Base-by-base conservation (phyloP, 2,329 filamentous ascomycete genomes). In the Akanthomyces dipterigenus region DNA sequence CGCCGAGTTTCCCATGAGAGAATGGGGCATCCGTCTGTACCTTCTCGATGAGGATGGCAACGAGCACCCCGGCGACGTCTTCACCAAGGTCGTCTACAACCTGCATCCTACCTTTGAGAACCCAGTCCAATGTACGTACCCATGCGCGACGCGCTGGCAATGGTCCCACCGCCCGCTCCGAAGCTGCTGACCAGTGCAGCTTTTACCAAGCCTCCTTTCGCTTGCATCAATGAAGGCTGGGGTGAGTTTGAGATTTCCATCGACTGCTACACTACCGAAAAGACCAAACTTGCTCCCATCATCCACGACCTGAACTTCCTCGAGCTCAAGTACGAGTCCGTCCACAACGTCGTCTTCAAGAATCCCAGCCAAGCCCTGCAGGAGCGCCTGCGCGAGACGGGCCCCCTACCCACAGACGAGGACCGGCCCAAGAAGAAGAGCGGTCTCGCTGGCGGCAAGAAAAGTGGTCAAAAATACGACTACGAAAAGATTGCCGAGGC, bases 171-270 rank as follows among this genome's bases (percentile, higher is more conserved):
- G 5, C 16, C 36, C 16, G 8, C 26, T 34, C 31, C 6, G 11
- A 24, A 51, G 56, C 46, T n/a, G n/a, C 56, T 57, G 31, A 57
- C 46, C 14, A n/a, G 38, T 22, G 16, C 57, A 67, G 90, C 85
- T 26, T 89, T 96, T 78, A 88, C 87, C 71, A 88, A 89, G 66
- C 85, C 92, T 0, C 95, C 95, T 0, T 99, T 98, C 78, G 83
- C 83, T 66, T 96, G 96, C 75, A 81, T 86, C 65, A 96, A 99
- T 76, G 90, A 97, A 77, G 95, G 95, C 67, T 99, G 95, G 95
- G 95, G 95, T 70, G 95, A 98, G 78, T 99, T 99, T 73, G 95
- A 98, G 73, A 93, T 99, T 87, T 82, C 81, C 53, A 95, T 98
- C 70, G 86, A 90, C 64, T 83, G 96, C 67, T 89, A 87, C 71